A percentile compares a stretch with the other conserved stretches of the same genome.
Evolutionary conservation across 1,284 basidiomycete species (phyloP).

Genomic region (Cryptococcus sp.): DNA sequence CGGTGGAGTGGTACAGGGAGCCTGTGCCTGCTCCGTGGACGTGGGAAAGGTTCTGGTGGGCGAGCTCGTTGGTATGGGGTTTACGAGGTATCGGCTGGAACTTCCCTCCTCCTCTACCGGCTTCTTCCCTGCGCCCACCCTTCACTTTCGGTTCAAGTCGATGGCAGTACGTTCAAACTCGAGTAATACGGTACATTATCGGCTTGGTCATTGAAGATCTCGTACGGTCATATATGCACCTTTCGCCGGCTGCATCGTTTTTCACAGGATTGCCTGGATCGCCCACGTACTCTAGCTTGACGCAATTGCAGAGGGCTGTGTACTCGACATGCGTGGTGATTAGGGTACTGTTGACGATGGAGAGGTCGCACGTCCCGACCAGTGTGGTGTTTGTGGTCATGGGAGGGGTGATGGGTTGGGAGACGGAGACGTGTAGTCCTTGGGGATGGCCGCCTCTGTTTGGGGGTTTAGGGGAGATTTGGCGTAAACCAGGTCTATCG

Average conservation of each 20-base stretch:
- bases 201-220: slow-evolving; percentile 19
- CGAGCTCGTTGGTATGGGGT: slow-evolving; percentile 26
- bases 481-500: slow-evolving; percentile 30
- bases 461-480: slow-evolving; percentile 25
- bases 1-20: slow-evolving; percentile 20
- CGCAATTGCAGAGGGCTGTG: slow-evolving; percentile 15
- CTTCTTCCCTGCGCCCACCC: slow-evolving; percentile 19
- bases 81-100: slow-evolving; percentile 41
- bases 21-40: slow-evolving; percentile 32
- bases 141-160: slow-evolving; percentile 22
- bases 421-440: slow-evolving; percentile 34
- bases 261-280: slow-evolving; percentile 16
- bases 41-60: slow-evolving; percentile 34
- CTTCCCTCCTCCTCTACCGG: slow-evolving; percentile 24
- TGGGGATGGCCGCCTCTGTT: slow-evolving; percentile 43
- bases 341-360: slow-evolving; percentile 22
- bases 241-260: slow-evolving; percentile 20
- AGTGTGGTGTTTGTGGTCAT: slow-evolving; percentile 16
- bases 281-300: slow-evolving; percentile 17
- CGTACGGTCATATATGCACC: slow-evolving; percentile 23
- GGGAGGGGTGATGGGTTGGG: slow-evolving; percentile 31
- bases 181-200: slow-evolving; percentile 10
- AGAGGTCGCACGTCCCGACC: slow-evolving; percentile 12
- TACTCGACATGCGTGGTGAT: slow-evolving; percentile 23
- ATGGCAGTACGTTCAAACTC: slow-evolving; percentile 12